Evolutionary conservation across 2,329 filamentous ascomycete genomes (phyloP).

Genomic region (Tolypocladium album): DNA sequence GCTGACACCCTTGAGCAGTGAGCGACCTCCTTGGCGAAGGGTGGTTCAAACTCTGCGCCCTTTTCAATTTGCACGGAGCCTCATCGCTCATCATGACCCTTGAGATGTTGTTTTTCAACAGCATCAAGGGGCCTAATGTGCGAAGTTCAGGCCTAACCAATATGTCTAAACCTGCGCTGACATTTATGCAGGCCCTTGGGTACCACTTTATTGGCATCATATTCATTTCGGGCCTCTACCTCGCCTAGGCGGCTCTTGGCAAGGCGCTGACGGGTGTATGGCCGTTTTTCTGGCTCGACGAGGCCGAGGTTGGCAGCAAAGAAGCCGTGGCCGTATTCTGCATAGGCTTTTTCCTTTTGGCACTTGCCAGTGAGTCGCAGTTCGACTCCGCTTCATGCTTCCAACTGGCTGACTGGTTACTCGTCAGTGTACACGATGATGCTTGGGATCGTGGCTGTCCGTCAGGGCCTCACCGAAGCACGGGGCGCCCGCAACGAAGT

Average conservation of each 20-base stretch:
- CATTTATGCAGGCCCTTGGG: slow-evolving; percentile 27
- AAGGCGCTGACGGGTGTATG: slow-evolving; percentile 31
- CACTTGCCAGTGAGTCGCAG: slow-evolving; percentile 32
- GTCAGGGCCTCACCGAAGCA: slow-evolving; percentile 27
- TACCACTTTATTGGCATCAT: slow-evolving; percentile 31
- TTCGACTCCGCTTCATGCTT: neutral
- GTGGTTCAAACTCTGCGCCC: slow-evolving; percentile 34
- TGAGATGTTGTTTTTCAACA: slow-evolving; percentile 40
- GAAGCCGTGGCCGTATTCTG: slow-evolving; percentile 33
- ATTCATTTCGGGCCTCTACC: slow-evolving; percentile 30
- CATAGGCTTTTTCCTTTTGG: slow-evolving; percentile 31
- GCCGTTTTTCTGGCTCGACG: slow-evolving; percentile 42
- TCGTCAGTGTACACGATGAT: slow-evolving; percentile 34
- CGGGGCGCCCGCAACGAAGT: slow-evolving; percentile 10
- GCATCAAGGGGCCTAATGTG: slow-evolving; percentile 39
- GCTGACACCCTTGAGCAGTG: slow-evolving; percentile 21
- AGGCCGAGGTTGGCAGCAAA: slow-evolving; percentile 28
- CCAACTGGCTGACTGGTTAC: neutral
- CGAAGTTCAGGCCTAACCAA: slow-evolving; percentile 7
- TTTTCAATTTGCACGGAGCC: slow-evolving; percentile 34
- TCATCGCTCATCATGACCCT: slow-evolving; percentile 30
- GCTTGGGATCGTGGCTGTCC: slow-evolving; percentile 37
- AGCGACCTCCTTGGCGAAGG: slow-evolving; percentile 37
- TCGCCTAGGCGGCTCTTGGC: slow-evolving; percentile 38
- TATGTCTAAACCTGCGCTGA: slow-evolving; percentile 2